Percentiles rank a stretch among this genome's conserved stretches.
Conservation (phyloP, 2,329 filamentous ascomycete genomes). For the Colletotrichum tabaci region DNA sequence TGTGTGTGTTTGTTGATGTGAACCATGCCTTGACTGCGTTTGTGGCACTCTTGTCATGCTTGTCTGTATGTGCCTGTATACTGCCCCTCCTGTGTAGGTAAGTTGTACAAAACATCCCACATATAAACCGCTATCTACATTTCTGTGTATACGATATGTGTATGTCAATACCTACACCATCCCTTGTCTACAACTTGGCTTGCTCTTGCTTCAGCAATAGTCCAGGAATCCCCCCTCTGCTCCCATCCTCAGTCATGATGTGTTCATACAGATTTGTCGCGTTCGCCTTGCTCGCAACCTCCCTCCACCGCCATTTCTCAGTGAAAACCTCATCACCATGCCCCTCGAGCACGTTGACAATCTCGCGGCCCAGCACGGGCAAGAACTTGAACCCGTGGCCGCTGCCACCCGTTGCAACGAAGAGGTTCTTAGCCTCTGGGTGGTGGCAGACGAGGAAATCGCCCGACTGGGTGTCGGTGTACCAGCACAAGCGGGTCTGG, state of each 20-base stretch:
- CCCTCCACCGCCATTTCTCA: conserved; percentile 76
- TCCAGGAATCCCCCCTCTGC: conserved; percentile 63
- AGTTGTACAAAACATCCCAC: too few species aligned
- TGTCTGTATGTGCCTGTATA: background rate
- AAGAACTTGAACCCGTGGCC: conserved; percentile 80
- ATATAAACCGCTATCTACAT: background rate
- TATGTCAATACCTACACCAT: background rate
- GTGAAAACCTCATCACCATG: conserved; percentile 65
- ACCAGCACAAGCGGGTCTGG: conserved; percentile 80
- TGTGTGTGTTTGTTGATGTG: background rate
- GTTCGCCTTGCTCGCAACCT: conserved; percentile 57
- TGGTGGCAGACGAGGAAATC: conserved; percentile 82
- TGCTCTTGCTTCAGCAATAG: conserved; percentile 63
- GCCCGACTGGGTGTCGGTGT: conserved; percentile 79
- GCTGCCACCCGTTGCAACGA: conserved; percentile 74
- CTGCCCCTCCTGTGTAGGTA: background rate
- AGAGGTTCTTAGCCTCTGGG: conserved; percentile 71
- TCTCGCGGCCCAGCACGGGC: conserved; percentile 74
- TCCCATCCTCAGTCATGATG: conserved; percentile 68
- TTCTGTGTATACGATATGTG: background rate
- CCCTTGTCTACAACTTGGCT: conserved; percentile 35
- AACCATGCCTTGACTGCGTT: accelerated
- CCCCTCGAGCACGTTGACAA: conserved; percentile 69
- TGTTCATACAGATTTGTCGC: conserved; percentile 54
- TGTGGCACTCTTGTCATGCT: background rate